Evolutionary conservation across 2,329 filamentous ascomycete genomes (phyloP).

Genomic region (Aspergillus aculeatus): DNA sequence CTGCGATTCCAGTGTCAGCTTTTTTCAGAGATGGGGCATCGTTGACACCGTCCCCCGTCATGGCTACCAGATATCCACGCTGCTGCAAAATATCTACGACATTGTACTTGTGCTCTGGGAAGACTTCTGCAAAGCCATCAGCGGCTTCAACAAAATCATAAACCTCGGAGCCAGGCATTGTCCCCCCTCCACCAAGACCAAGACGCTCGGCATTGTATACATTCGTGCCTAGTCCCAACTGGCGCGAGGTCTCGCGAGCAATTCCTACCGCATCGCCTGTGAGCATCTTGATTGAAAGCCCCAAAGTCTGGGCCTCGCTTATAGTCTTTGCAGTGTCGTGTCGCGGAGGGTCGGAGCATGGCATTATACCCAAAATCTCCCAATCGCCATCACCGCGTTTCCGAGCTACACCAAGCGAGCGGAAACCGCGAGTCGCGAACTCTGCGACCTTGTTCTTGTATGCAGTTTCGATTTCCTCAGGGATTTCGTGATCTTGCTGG

Average conservation of each 20-base stretch:
- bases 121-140: conserved; percentile 91
- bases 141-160: conserved; percentile 95
- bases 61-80: conserved; percentile 89
- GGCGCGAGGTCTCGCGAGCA: conserved; percentile 84
- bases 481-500: conserved; percentile 77
- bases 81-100: conserved; percentile 92
- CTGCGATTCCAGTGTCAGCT: conserved; percentile 93
- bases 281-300: conserved; percentile 93
- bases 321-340: conserved; percentile 89
- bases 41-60: conserved; percentile 96
- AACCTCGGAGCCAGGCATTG: conserved; percentile 90
- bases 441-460: conserved; percentile 94
- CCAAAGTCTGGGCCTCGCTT: conserved; percentile 82
- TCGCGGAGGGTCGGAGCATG: conserved; percentile 86
- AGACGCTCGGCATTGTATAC: conserved; percentile 92
- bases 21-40: conserved; percentile 91
- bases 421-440: conserved; percentile 89
- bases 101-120: conserved; percentile 93
- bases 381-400: conserved; percentile 78
- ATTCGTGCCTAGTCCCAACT: conserved; percentile 88
- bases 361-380: conserved; percentile 95
- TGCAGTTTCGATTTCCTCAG: conserved; percentile 71
- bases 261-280: conserved; percentile 94
- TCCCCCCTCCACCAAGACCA: conserved; percentile 82
- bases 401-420: conserved; percentile 87